Evolutionary conservation across 768 basidiomycete genomes (phyloP).

Genomic region (Suillus discolor): DNA sequence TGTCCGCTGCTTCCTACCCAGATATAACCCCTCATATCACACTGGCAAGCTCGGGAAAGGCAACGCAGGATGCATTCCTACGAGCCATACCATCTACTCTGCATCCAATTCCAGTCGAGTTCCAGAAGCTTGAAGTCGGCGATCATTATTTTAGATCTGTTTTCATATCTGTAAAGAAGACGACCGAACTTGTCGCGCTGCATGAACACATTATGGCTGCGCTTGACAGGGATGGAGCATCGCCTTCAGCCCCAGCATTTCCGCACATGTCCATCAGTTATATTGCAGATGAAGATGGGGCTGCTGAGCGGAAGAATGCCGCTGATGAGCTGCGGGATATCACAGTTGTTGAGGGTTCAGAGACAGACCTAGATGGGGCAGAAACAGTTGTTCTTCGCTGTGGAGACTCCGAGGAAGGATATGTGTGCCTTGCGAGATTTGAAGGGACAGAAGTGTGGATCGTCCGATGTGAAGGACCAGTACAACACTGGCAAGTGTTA

Average conservation of each 20-base stretch:
- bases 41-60: slow-evolving; percentile 37
- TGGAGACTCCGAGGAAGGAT: slow-evolving; percentile 16
- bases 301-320: slow-evolving; percentile 51
- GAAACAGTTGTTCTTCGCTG: slow-evolving; percentile 28
- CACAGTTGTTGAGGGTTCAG: slow-evolving; percentile 32
- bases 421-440: slow-evolving; percentile 44
- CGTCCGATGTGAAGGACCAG: slow-evolving; percentile 59
- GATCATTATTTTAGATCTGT: slow-evolving; percentile 74
- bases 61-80: slow-evolving; percentile 30
- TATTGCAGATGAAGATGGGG: slow-evolving; percentile 64
- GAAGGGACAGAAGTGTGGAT: slow-evolving; percentile 58
- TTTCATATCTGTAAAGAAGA: slow-evolving; percentile 52
- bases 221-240: slow-evolving; percentile 35
- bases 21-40: slow-evolving; percentile 73
- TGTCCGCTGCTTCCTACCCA: slow-evolving; percentile 53
- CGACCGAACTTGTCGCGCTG: slow-evolving; percentile 47
- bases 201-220: slow-evolving; percentile 48
- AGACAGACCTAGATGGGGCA: slow-evolving; percentile 28
- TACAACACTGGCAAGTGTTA: slow-evolving; percentile 57
- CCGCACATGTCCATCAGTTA: slow-evolving; percentile 80
- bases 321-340: slow-evolving; percentile 43
- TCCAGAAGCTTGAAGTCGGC: slow-evolving; percentile 58
- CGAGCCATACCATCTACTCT: slow-evolving; percentile 40
- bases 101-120: slow-evolving; percentile 43
- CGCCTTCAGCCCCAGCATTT: slow-evolving; percentile 56